A percentile compares a stretch with the other conserved stretches of the same genome.
phyloP scores from a whole-genome alignment of 1,139 yeast genomes.

The Blastobotrys apis region DNA sequence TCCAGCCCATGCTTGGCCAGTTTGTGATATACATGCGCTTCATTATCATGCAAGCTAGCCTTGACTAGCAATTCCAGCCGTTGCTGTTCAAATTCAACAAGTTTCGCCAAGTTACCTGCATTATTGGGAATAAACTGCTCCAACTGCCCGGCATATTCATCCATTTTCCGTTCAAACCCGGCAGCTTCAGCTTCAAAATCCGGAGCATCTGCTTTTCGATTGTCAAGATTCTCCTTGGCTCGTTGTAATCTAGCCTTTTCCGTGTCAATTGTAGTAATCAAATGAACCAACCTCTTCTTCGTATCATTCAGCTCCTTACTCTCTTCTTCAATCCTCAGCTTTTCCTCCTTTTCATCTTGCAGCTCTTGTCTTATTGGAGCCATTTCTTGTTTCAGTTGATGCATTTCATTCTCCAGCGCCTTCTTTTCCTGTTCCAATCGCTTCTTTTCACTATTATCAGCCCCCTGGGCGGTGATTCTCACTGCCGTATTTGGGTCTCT shows the following conservation, averaged over 20 bases:
- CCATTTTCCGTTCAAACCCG: conserved; percentile 25
- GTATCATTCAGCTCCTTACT: background rate
- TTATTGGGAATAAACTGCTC: background rate
- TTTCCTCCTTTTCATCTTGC: background rate
- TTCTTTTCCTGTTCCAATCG: too few relatives aligned
- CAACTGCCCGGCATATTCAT: conserved; percentile 1
- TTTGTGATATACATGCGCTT: conserved; percentile 4
- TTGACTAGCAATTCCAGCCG: background rate
- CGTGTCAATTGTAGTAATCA: too few relatives aligned
- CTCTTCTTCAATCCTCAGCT: background rate
- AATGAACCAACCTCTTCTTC: background rate
- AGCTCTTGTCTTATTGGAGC: too few relatives aligned
- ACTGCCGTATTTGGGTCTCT: background rate
- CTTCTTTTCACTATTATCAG: background rate
- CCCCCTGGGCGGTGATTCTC: background rate
- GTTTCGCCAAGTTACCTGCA: background rate
- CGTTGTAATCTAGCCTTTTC: background rate
- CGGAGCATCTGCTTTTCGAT: conserved; percentile 9
- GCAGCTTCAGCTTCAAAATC: conserved; percentile 27
- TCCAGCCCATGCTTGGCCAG: conserved; percentile 18
- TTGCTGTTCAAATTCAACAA: conserved; percentile 3
- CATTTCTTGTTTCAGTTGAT: too few relatives aligned
- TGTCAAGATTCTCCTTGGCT: conserved; percentile 5
- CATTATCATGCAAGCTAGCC: background rate
- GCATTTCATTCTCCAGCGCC: too few relatives aligned